Conservation (phyloP, 2,329 filamentous ascomycete genomes). For the Magnaporthales sp. region DNA sequence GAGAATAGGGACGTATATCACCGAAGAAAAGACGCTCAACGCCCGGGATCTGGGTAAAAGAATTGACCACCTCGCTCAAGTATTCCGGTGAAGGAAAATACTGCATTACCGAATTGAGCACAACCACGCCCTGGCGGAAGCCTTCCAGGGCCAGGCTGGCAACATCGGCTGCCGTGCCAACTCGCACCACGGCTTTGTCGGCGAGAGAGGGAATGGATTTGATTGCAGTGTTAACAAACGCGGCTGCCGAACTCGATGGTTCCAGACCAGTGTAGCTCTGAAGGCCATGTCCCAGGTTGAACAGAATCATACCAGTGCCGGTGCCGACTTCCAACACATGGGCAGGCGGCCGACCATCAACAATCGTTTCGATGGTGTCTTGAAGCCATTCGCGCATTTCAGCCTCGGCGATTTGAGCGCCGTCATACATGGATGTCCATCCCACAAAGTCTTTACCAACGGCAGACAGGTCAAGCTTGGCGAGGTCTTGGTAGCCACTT, state of each 20-base stretch:
- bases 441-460: neutral
- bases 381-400: neutral
- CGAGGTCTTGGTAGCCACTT: no score
- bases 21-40: neutral
- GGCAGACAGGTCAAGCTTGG: neutral
- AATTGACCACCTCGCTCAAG: neutral
- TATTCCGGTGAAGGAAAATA: neutral
- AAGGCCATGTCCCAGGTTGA: neutral
- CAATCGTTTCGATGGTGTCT: neutral
- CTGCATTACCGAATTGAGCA: neutral
- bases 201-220: neutral
- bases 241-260: neutral
- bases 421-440: neutral
- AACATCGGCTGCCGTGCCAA: neutral
- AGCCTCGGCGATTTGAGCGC: neutral
- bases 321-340: neutral
- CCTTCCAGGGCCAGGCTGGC: neutral
- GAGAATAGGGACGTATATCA: neutral
- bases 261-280: neutral
- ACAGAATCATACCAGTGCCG: neutral
- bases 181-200: neutral
- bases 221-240: neutral
- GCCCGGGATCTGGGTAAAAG: neutral
- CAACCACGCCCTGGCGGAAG: neutral
- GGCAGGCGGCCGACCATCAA: neutral